Base-by-base conservation (phyloP, 805 yeast genomes). In the Citeromyces nyonsensis region DNA sequence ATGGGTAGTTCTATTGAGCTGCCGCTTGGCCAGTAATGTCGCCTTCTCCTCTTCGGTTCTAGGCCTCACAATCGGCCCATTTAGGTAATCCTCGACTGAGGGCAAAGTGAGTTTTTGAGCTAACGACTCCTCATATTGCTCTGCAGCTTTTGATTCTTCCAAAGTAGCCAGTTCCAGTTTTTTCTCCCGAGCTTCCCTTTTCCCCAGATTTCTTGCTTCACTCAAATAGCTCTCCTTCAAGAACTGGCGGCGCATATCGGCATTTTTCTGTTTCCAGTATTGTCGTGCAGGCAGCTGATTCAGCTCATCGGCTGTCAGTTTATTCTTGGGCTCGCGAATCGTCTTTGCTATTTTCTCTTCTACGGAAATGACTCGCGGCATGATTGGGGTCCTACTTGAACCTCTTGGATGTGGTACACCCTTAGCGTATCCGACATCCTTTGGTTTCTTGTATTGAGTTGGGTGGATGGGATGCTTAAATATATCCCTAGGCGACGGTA, bases 401-500 rank as follows among this genome's bases (percentile, higher is more conserved):
- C 66, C 78, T 45, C 47, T 63, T 42, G 82, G 96, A 56, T 69
- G 74, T 41, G 73, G 66, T 32, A 69, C 66, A 38, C 74, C 78
- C 33, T 69, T 73, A 20, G 86, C 93, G 51, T 74, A 82, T 10
- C 85, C 86, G 12, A 70, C 66, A 35, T 64, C 59, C 25, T 63
- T 54, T 33, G 64, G 66, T 26, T 63, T 61, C 11, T 59, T 64
- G 35, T 58, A 66, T 38, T 63, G 64, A 38, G 59, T 48, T 22
- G 72, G 75, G 40, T 66, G 64, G 31, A 64, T 60, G 4, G 85
- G 82, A 35, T 69, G 68, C 44, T 74, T 80, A 56, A 86, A 71
- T 22, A 83, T 73, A 26, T 75, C 70, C 44, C 94, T 74, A 7
- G 82, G 74, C 35, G 57, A 61, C 31, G 96, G 96, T 40, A 86